A percentile compares a stretch with the other conserved stretches of the same genome.
Conservation (phyloP, 768 basidiomycete genomes). For the Rhizopogon vulgaris region DNA sequence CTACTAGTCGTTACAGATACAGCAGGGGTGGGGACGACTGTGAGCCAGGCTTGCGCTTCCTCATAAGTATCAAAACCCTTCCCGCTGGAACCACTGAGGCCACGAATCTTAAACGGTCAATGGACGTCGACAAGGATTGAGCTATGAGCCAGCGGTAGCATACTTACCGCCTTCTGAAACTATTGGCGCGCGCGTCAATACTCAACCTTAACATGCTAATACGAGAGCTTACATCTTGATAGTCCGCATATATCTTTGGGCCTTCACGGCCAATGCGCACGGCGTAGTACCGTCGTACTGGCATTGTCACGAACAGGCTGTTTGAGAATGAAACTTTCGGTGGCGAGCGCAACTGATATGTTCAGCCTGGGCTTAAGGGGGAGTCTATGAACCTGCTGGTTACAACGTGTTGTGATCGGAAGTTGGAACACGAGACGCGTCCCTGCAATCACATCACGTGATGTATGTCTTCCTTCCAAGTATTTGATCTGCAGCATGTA, state of each 20-base stretch:
- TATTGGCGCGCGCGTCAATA: not conserved
- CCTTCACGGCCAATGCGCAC: conserved; percentile 29
- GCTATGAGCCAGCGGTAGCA: not conserved
- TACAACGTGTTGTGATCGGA: not conserved
- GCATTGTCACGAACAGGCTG: not conserved
- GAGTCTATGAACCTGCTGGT: not conserved
- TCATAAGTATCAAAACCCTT: conserved; percentile 25
- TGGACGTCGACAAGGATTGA: not conserved
- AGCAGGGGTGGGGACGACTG: conserved; percentile 8
- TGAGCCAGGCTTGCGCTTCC: conserved; percentile 22
- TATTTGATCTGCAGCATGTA: too few species aligned
- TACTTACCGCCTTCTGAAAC: conserved; percentile 21
- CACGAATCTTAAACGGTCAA: conserved; percentile 15
- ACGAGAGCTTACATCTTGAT: conserved; percentile 17
- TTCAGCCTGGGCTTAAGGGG: not conserved
- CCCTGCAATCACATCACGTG: not conserved
- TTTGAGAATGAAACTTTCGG: not conserved
- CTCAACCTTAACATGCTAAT: not conserved
- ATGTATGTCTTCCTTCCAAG: too few species aligned
- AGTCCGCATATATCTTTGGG: conserved; percentile 25
- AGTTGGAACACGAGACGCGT: not conserved
- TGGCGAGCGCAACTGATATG: not conserved
- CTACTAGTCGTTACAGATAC: conserved; percentile 4
- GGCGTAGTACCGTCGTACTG: conserved; percentile 25
- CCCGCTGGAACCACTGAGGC: conserved; percentile 25